phyloP scores from a whole-genome alignment of 805 yeast species.

The Lipomyces orientalis region DNA sequence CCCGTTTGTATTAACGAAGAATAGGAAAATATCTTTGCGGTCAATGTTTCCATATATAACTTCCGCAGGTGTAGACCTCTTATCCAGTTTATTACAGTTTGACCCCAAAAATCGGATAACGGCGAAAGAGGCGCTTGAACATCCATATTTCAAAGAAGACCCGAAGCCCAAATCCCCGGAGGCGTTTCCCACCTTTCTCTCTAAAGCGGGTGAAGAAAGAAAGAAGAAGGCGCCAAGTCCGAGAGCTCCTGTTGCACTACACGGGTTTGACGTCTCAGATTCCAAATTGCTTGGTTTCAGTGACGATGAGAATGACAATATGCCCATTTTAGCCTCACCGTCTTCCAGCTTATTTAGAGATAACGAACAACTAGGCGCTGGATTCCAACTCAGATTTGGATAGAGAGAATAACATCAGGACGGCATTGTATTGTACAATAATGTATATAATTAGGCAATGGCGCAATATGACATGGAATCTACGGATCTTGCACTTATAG shows the following conservation, averaged over 20 bases:
- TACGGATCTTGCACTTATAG: background rate
- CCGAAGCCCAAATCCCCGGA: slow-evolving; percentile 49
- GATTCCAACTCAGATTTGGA: slow-evolving; percentile 28
- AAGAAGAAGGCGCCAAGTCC: slow-evolving; percentile 17
- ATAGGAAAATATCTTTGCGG: slow-evolving; percentile 12
- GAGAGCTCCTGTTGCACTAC: slow-evolving; percentile 26
- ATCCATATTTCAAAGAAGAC: slow-evolving; percentile 50
- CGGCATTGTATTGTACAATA: background rate
- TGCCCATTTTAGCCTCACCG: slow-evolving; percentile 14
- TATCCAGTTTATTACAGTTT: slow-evolving; percentile 50
- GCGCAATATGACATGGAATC: background rate
- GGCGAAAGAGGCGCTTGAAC: slow-evolving; percentile 55
- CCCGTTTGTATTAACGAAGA: background rate
- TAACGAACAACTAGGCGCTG: slow-evolving; percentile 23
- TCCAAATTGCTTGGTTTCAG: background rate
- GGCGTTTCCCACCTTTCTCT: slow-evolving; percentile 43
- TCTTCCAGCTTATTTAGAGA: slow-evolving; percentile 24
- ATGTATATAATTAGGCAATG: background rate
- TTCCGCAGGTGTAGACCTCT: slow-evolving; percentile 43
- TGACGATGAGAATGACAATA: slow-evolving; percentile 9
- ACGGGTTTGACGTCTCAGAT: slow-evolving; percentile 12
- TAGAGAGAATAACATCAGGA: background rate
- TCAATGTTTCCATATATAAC: slow-evolving; percentile 33
- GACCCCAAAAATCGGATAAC: slow-evolving; percentile 53
- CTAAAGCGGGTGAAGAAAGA: slow-evolving; percentile 22